phyloP scores from a whole-genome alignment of 2,329 filamentous ascomycete genomes.

The Peltaster fructicola region DNA sequence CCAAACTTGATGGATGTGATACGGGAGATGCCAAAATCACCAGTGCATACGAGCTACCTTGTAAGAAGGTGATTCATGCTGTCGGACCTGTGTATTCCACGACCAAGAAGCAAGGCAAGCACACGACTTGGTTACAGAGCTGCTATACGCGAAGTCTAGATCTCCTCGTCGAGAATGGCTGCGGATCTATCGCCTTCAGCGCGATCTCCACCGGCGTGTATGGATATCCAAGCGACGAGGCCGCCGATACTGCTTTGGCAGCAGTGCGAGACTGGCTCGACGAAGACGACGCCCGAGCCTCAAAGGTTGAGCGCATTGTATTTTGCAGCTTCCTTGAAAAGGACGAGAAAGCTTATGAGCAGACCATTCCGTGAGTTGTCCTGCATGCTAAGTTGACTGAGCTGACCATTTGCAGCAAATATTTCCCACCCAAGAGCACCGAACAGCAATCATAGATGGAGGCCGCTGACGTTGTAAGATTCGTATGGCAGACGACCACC shows the following conservation, averaged over 20 bases:
- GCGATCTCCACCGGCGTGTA: slow-evolving; percentile 80
- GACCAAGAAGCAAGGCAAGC: slow-evolving; percentile 21
- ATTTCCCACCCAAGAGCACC: too few species aligned
- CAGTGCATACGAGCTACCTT: slow-evolving; percentile 55
- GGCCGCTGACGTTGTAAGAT: too few species aligned
- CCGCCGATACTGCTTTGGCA: slow-evolving; percentile 52
- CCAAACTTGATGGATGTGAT: slow-evolving; percentile 49
- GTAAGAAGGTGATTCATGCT: slow-evolving; percentile 68
- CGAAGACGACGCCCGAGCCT: slow-evolving; percentile 20
- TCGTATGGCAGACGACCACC: too few species aligned
- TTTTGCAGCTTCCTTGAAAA: slow-evolving; percentile 73
- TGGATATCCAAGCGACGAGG: slow-evolving; percentile 60
- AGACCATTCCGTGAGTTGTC: slow-evolving; percentile 57
- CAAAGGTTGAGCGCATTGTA: slow-evolving; percentile 51
- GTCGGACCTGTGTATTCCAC: slow-evolving; percentile 64
- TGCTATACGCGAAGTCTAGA: slow-evolving; percentile 59
- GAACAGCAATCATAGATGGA: too few species aligned
- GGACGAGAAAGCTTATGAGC: slow-evolving; percentile 57
- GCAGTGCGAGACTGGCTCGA: slow-evolving; percentile 40
- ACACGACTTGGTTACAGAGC: slow-evolving; percentile 29
- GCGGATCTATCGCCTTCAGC: slow-evolving; percentile 63
- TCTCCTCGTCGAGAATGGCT: slow-evolving; percentile 48
- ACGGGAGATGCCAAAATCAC: slow-evolving; percentile 78
- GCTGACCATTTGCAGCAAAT: too few species aligned
- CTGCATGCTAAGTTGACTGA: too few species aligned